phyloP scores from a whole-genome alignment of 768 basidiomycete species.

The Gymnopilus dilepis region DNA sequence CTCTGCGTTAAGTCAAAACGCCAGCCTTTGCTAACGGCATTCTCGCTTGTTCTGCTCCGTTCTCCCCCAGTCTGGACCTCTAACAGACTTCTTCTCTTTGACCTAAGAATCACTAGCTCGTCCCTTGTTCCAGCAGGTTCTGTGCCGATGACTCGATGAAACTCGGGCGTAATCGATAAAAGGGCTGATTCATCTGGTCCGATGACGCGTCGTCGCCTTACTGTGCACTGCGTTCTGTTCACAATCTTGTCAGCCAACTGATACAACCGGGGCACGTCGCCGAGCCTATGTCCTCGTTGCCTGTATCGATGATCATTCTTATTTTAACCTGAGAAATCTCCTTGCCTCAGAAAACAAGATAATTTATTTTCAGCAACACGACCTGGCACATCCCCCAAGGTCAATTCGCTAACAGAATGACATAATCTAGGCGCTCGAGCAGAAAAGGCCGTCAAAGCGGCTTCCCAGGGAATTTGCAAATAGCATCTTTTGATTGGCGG shows the following conservation, averaged over 20 bases:
- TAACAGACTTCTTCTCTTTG: neutral
- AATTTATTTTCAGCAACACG: conserved; percentile 1
- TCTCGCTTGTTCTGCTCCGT: neutral
- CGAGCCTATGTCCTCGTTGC: neutral
- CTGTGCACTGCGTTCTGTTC: neutral
- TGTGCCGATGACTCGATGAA: neutral
- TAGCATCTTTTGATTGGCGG: neutral
- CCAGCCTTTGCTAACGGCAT: neutral
- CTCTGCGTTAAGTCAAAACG: neutral
- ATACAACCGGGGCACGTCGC: neutral
- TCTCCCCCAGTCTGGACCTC: neutral
- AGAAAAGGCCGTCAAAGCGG: conserved; percentile 5
- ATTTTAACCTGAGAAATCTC: neutral
- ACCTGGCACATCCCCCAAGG: neutral
- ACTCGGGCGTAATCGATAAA: neutral
- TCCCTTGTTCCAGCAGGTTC: neutral
- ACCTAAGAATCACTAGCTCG: neutral
- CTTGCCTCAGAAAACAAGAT: neutral
- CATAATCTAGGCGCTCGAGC: conserved; percentile 3
- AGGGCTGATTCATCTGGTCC: neutral
- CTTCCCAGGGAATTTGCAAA: conserved; percentile 3
- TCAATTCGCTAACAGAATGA: neutral
- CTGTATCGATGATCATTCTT: conserved; percentile 1
- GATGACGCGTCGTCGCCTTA: neutral
- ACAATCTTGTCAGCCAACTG: neutral